phyloP scores from a whole-genome alignment of 108 stramenopile genomes.

The Nitzschia palea region DNA sequence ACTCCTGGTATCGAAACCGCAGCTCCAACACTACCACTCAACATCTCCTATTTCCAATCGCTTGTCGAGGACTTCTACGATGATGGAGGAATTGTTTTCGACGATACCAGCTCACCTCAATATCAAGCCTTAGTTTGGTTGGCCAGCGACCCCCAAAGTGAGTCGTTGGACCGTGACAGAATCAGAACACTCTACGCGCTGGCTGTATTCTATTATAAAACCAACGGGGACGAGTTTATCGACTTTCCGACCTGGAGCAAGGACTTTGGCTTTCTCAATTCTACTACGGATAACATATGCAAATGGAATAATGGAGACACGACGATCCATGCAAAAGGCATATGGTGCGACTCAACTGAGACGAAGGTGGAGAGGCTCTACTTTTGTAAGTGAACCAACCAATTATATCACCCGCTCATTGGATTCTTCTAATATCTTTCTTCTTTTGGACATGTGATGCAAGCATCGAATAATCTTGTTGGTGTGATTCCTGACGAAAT shows the following conservation, averaged over 20 bases:
- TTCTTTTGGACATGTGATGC: not conserved
- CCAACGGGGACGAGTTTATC: not conserved
- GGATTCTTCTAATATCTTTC: not conserved
- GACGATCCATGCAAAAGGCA: not conserved
- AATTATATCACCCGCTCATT: not conserved
- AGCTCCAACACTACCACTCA: not conserved
- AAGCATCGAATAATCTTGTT: slow-evolving; percentile 11
- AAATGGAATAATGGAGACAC: not conserved
- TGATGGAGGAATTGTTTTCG: not conserved
- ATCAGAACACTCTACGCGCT: slow-evolving; percentile 24
- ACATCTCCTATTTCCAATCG: not conserved
- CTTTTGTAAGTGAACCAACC: not conserved
- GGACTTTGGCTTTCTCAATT: not conserved
- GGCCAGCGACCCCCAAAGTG: not conserved
- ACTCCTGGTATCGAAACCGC: not conserved
- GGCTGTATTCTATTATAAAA: slow-evolving; percentile 36
- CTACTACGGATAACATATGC: not conserved
- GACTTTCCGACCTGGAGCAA: not conserved
- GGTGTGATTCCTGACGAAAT: slow-evolving; percentile 18
- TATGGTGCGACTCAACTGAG: not conserved
- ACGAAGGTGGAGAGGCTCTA: not conserved
- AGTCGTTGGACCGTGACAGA: not conserved
- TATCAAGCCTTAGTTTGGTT: slow-evolving; percentile 1
- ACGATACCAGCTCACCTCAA: not conserved
- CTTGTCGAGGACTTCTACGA: not conserved